These are phyloP conservation scores for Alternaria novae-zelandiae DNA, from an alignment of 2,329 filamentous ascomycete species.

Conservation along the genomic window DNA sequence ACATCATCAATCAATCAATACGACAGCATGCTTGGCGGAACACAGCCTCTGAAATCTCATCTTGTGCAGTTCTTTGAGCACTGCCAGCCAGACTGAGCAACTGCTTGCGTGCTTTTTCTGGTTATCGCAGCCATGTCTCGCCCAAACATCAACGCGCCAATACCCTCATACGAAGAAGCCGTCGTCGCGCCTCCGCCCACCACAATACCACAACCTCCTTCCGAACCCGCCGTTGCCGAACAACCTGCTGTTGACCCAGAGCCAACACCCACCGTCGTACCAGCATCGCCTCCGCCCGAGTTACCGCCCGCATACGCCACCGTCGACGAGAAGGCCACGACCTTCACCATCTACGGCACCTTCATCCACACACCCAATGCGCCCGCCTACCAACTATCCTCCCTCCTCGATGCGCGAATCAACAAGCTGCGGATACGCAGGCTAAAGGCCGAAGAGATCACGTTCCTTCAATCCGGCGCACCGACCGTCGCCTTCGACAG, in stretches of 20 bases:
- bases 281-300: conserved; percentile 2
- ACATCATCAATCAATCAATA: background rate
- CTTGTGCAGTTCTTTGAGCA: background rate
- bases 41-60: background rate
- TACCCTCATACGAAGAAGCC: conserved; percentile 29
- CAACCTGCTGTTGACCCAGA: background rate
- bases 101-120: background rate
- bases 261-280: background rate
- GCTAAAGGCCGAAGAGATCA: conserved; percentile 26
- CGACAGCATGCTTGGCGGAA: conserved; percentile 7
- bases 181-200: conserved; percentile 4
- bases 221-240: background rate
- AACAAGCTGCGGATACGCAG: conserved; percentile 28
- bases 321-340: conserved; percentile 29
- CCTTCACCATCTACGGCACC: conserved; percentile 31
- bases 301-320: conserved; percentile 31
- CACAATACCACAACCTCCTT: background rate
- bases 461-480: conserved; percentile 15
- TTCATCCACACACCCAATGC: conserved; percentile 33
- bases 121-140: conserved; percentile 4
- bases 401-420: conserved; percentile 28
- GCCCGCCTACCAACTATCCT: conserved; percentile 37
- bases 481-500: conserved; percentile 29
- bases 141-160: conserved; percentile 5
- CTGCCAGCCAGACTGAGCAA: background rate